These are phyloP conservation scores for Cercospora sp. DNA, from an alignment of 2,329 filamentous ascomycete genomes.

Conservation along the genomic window DNA sequence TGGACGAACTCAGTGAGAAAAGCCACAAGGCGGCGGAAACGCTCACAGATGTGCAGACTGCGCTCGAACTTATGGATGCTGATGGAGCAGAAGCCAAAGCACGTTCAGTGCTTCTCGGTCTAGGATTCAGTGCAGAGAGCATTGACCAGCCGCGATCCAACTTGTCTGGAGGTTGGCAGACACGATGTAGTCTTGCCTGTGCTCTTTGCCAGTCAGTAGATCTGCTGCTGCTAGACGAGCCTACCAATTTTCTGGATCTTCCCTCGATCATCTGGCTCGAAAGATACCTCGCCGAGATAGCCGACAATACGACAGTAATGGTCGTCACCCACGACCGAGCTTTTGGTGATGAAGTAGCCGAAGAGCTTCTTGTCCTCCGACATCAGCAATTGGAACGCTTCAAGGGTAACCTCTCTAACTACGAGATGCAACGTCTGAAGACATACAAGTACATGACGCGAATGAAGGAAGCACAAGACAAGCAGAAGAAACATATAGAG, in stretches of 20 bases:
- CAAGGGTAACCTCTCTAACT: slow-evolving; percentile 70
- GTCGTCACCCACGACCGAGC: slow-evolving; percentile 83
- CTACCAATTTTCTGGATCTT: slow-evolving; percentile 83
- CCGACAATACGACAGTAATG: slow-evolving; percentile 64
- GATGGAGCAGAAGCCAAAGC: slow-evolving; percentile 59
- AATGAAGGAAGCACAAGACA: slow-evolving; percentile 81
- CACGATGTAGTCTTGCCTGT: slow-evolving; percentile 47
- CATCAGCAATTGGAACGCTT: slow-evolving; percentile 73
- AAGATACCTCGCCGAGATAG: slow-evolving; percentile 62
- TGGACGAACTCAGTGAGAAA: slow-evolving; percentile 61
- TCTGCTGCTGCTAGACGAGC: slow-evolving; percentile 80
- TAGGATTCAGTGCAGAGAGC: slow-evolving; percentile 68
- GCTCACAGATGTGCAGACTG: slow-evolving; percentile 23
- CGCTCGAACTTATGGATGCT: slow-evolving; percentile 27
- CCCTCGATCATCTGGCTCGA: slow-evolving; percentile 85
- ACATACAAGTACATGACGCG: slow-evolving; percentile 58
- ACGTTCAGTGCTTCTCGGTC: slow-evolving; percentile 64
- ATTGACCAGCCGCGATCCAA: slow-evolving; percentile 62
- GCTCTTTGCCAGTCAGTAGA: slow-evolving; percentile 72
- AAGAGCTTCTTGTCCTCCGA: slow-evolving; percentile 73
- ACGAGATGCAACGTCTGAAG: slow-evolving; percentile 62
- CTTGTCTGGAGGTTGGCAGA: slow-evolving; percentile 66
- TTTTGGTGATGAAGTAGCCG: slow-evolving; percentile 73
- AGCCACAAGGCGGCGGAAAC: slow-evolving; percentile 69
- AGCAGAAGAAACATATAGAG: slow-evolving; percentile 77